Conservation (phyloP, 768 basidiomycete genomes). For the Lactarius vividus region DNA sequence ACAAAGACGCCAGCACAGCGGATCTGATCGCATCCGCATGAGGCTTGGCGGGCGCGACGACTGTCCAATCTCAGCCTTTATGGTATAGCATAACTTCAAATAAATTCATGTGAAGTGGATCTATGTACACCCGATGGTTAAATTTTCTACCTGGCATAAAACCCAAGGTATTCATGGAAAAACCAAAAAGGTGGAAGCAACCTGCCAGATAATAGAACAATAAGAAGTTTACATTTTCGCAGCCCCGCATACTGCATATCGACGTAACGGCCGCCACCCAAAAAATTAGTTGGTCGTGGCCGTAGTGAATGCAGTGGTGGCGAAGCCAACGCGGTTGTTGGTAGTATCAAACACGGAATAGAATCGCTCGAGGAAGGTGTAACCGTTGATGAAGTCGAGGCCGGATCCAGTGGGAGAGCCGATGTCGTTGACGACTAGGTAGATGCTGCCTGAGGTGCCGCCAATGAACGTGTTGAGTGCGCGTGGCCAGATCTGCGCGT, state of each 20-base stretch:
- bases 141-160: neutral
- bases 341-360: constrained; percentile 38
- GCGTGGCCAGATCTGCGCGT: constrained; percentile 36
- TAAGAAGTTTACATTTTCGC: neutral
- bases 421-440: constrained; percentile 36
- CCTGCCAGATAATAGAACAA: neutral
- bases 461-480: constrained; percentile 35
- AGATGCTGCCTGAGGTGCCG: constrained; percentile 30
- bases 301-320: constrained; percentile 35
- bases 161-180: neutral
- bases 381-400: constrained; percentile 40
- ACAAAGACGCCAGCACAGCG: too few species aligned
- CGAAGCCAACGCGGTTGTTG: constrained; percentile 36
- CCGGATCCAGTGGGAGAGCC: constrained; percentile 32
- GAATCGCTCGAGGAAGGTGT: constrained; percentile 39
- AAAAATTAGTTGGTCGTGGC: constrained; percentile 34
- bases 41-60: neutral
- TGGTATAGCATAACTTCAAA: neutral
- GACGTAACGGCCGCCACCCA: neutral
- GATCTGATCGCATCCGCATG: neutral
- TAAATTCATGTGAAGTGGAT: neutral
- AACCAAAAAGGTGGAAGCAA: neutral
- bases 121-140: neutral
- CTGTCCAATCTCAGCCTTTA: neutral
- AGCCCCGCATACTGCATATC: neutral